These are phyloP conservation scores for Rhodocollybia butyracea DNA, from an alignment of 768 basidiomycete species.

Conservation along the genomic window DNA sequence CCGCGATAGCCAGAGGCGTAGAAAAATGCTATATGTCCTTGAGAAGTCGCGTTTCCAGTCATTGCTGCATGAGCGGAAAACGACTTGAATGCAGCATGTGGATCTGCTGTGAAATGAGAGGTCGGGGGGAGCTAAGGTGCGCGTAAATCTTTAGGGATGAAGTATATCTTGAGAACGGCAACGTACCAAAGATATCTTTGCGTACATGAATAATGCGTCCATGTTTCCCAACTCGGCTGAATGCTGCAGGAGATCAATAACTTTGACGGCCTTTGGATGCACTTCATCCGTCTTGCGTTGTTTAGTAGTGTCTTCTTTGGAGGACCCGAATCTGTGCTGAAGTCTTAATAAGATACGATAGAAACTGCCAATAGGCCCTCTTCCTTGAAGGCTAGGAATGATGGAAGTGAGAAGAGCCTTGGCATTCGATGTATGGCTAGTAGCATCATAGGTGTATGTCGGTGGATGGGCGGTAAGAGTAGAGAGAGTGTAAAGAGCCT, in stretches of 20 bases:
- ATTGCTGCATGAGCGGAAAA: constrained; percentile 58
- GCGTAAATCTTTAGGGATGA: background rate
- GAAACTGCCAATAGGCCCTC: constrained; percentile 70
- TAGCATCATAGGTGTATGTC: constrained; percentile 52
- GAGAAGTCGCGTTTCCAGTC: constrained; percentile 85
- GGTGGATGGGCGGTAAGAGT: constrained; percentile 61
- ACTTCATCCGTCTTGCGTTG: constrained; percentile 66
- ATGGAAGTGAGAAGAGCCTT: constrained; percentile 62
- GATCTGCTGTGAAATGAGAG: constrained; percentile 57
- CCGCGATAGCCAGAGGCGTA: constrained; percentile 79
- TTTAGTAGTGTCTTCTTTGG: constrained; percentile 25
- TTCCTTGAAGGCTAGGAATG: constrained; percentile 70
- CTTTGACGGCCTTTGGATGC: constrained; percentile 72
- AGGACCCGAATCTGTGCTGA: constrained; percentile 51
- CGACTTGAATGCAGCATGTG: constrained; percentile 59
- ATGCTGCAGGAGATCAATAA: constrained; percentile 75
- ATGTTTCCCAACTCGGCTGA: constrained; percentile 74
- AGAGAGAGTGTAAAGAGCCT: constrained; percentile 66
- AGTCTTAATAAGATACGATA: constrained; percentile 68
- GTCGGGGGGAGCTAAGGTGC: constrained; percentile 67
- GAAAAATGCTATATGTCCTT: constrained; percentile 85
- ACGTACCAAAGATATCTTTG: constrained; percentile 64
- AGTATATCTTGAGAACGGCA: background rate
- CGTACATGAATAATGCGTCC: constrained; percentile 71
- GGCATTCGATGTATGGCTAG: constrained; percentile 36